These are phyloP conservation scores for Panus rudis DNA, from an alignment of 768 basidiomycete species.

Conservation along the genomic window DNA sequence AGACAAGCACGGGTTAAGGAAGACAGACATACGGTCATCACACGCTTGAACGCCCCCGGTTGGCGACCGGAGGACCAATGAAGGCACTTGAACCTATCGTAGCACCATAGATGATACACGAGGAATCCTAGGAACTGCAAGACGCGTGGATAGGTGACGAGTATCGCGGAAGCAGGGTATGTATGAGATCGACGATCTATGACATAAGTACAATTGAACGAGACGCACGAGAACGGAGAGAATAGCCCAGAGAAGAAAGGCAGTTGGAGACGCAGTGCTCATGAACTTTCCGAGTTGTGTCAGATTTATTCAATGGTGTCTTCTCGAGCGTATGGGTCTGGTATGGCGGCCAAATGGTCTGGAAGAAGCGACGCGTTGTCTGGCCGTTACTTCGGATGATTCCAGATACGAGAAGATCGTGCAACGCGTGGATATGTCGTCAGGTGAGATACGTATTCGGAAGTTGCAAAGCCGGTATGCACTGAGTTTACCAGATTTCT, in stretches of 20 bases:
- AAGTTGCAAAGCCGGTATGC: neutral
- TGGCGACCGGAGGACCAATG: conserved; percentile 71
- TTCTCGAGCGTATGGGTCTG: neutral
- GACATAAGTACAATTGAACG: neutral
- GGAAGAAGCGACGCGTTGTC: too few species aligned
- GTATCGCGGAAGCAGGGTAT: neutral
- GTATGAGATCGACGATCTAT: neutral
- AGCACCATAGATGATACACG: conserved; percentile 70
- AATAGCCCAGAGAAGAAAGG: conserved; percentile 72
- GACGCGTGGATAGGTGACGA: conserved; percentile 8
- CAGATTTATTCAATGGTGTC: neutral
- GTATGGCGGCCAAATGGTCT: neutral
- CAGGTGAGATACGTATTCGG: neutral
- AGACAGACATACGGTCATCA: conserved; percentile 69
- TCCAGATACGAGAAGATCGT: neutral
- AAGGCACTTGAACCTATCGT: conserved; percentile 70
- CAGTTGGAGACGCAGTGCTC: conserved; percentile 68
- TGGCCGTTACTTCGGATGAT: too few species aligned
- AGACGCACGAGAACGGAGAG: conserved; percentile 53
- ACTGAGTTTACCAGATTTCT: too few species aligned
- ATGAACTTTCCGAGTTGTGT: conserved; percentile 29
- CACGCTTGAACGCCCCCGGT: conserved; percentile 78
- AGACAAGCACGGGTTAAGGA: neutral
- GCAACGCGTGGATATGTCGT: neutral
- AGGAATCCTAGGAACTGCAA: conserved; percentile 57